Evolutionary conservation across 2,329 filamentous ascomycete genomes (phyloP).

Genomic region (Didymellaceae sp.): DNA sequence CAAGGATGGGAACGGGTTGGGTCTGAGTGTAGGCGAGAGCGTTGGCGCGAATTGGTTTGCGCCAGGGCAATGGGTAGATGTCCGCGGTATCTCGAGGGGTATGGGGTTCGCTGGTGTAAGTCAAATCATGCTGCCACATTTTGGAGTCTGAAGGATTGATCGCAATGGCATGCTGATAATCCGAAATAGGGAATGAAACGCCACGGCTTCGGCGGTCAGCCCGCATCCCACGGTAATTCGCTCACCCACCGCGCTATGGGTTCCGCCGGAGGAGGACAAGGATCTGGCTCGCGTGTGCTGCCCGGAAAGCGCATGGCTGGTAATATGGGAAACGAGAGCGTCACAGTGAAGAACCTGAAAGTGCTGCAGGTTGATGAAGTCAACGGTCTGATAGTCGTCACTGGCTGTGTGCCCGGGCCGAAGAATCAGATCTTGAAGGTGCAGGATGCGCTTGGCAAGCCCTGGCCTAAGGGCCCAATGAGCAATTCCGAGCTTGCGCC

Average conservation of each 20-base stretch:
- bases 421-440: constrained; percentile 85
- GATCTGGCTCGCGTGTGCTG: constrained; percentile 87
- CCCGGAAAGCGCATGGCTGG: constrained; percentile 99
- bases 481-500: constrained; percentile 30
- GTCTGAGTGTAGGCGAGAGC: constrained; percentile 73
- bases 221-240: constrained; percentile 92
- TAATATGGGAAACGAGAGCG: constrained; percentile 87
- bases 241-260: constrained; percentile 92
- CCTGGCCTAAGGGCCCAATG: constrained; percentile 64
- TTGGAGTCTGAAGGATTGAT: background rate
- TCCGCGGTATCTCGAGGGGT: constrained; percentile 77
- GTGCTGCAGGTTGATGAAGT: constrained; percentile 86
- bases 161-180: constrained; percentile 9
- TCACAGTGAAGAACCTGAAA: constrained; percentile 90
- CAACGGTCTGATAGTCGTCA: constrained; percentile 86
- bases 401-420: constrained; percentile 82
- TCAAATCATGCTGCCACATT: constrained; percentile 13
- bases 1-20: constrained; percentile 72
- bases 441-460: constrained; percentile 90
- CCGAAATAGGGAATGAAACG: constrained; percentile 81
- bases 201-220: constrained; percentile 87
- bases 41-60: constrained; percentile 91
- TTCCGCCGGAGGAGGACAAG: constrained; percentile 87
- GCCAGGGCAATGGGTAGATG: constrained; percentile 88
- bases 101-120: constrained; percentile 86